Base-by-base conservation (phyloP, 805 yeast species). In the Nadsonia fulvescens region DNA sequence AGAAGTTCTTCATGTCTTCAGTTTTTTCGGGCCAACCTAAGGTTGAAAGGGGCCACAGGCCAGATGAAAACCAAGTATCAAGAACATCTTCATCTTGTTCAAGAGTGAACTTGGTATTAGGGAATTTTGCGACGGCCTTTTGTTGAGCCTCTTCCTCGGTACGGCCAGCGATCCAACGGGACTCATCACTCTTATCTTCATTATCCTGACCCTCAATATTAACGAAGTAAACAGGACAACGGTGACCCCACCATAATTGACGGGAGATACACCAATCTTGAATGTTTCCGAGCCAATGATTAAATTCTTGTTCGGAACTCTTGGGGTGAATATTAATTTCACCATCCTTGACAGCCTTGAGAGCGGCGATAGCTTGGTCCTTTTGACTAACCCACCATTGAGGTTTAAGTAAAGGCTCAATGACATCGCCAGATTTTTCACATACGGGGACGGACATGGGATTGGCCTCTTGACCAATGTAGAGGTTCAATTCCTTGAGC, bases 251-350 rank as follows among this genome's bases (percentile, higher is more conserved):
- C 92, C 92, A 78, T 29, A 69, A 49, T 53, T 69, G 76, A 56
- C 98, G 77, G 12, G 96, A 89, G 36, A 89, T 81, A 70, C 98
- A 89, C 98, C 98, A 89, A 57, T 89, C 98, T 59, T 89, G 95
- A 39, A 83, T 76, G 54, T 81, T 78, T 47, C 73, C 89, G 53
- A 86, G 60, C 98, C 98, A 89, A 50, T 71, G 78, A 71, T 74
- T 76, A 54, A 74, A 89, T 56, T 89, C 98, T 35, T 75, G 67
- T 58, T 82, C 93, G 8, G 94, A 82, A 12, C 83, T 59, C 54
- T 76, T 74, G 40, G 98, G 98, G 29, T 71, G 58, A 44, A 89
- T 79, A 29, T 68, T 66, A 43, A 86, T 66, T 28, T 70, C 68
- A 37, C 95, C 95, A 18, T 62, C 60, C 52, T 66, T 69, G 33